Conservation (phyloP, 1,284 basidiomycete species). For the Wallemia hederae region DNA sequence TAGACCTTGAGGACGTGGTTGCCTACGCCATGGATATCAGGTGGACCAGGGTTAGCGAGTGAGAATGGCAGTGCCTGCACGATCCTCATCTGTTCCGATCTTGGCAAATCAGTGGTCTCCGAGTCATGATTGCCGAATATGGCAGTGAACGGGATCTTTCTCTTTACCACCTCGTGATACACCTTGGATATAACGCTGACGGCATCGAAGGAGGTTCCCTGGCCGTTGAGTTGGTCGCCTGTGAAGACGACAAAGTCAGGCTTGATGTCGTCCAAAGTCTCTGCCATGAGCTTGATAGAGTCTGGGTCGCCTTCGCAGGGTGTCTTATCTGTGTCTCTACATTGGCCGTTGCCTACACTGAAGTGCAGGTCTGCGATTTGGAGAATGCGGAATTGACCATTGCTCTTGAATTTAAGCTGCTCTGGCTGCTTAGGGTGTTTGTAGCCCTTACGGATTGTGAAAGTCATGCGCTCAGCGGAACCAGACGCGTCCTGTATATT, state of each 20-base stretch:
- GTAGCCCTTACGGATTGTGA: not conserved
- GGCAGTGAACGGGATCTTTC: conserved; percentile 57
- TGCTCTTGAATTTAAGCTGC: not conserved
- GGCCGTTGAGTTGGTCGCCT: conserved; percentile 55
- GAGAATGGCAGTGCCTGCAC: conserved; percentile 60
- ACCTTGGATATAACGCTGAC: not conserved
- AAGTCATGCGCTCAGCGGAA: not conserved
- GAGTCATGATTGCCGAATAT: conserved; percentile 87
- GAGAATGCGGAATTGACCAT: not conserved
- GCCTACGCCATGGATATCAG: conserved; percentile 50
- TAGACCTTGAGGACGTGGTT: conserved; percentile 51
- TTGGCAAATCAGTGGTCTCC: conserved; percentile 22
- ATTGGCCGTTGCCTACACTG: conserved; percentile 38
- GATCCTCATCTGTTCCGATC: conserved; percentile 32
- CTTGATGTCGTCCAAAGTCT: conserved; percentile 45
- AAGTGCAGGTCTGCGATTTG: conserved; percentile 58
- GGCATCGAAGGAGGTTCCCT: conserved; percentile 53
- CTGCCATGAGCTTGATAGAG: conserved; percentile 35
- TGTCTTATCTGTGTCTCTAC: conserved; percentile 29
- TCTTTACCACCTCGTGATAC: conserved; percentile 34
- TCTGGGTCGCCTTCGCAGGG: conserved; percentile 34
- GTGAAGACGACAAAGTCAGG: conserved; percentile 58
- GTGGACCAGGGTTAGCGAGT: conserved; percentile 45
- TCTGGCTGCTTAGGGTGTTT: not conserved
- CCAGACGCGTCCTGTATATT: not conserved